Base-by-base conservation (phyloP, 371 early-diverging fungal species). In the Furculomyces boomerangus region DNA sequence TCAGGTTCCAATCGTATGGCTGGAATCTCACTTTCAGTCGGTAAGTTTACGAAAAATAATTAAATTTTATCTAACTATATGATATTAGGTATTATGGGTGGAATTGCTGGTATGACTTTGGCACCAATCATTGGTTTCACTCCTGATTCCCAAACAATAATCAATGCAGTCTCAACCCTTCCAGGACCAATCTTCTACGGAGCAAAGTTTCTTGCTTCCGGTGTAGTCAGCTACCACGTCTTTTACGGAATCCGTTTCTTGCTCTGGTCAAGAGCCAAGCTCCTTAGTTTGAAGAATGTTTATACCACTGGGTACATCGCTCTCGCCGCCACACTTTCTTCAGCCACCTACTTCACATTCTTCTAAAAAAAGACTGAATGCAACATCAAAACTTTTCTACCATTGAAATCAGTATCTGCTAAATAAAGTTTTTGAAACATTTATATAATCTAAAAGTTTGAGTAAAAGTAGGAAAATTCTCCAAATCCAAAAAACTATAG, bases 191-290 rank as follows among this genome's bases (percentile, higher is more conserved):
- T 77, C 50, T 64, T 81, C 60, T 46, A 80, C n/a, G 60, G 71
- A 1, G 78, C 64, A 32, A 88, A 88, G 74, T 61, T 73, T 39
- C 60, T 74, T 37, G 32, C 89, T 50, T 81, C 84, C 39, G 58
- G 66, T 53, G 84, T 90, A 28, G 78, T 86, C 61, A 77, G 80
- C 55, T 95, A 73, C 80, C 93, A 95, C 73, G 60, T 76, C 41
- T 74, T 86, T 61, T 88, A 85, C 68, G 93, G 93, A 53, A 60
- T 93, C 50, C 80, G 93, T 58, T 91, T 90, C 66, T 77, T 93
- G 86, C 79, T 81, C 46, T 94, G 95, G 95, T 92, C 92, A 68
- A 72, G 80, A 43, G 76, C 75, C 27, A 68, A 69, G 56, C 66
- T 62, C 28, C 67, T 93, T 55, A 77, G 72, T 53, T 62, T 88